Evolutionary conservation across 441 rosid species (phyloP), one percentile per base, ranked within the genome.

Genomic region (Erysimum pusillum): DNA sequence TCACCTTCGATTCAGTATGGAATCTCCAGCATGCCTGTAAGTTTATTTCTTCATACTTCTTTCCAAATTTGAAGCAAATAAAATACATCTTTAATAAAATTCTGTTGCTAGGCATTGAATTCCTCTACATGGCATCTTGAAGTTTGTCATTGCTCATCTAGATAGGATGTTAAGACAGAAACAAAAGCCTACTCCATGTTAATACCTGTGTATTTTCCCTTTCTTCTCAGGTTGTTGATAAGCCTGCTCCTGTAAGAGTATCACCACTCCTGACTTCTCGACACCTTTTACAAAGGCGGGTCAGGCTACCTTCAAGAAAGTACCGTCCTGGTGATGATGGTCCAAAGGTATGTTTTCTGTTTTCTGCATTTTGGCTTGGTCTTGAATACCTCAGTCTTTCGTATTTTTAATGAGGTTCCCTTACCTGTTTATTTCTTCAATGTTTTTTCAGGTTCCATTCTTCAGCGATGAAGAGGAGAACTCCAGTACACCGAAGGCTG

Each of bases 11-110:
- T 94, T 71, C 98, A 94, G 80, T 96, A 91, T 77, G 99, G 99
- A 77, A 94, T 94, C 80, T 91, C 99, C 42, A 90, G 88, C 86
- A 78, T 94, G 91, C 96, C 99, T 60, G 98, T 96, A 85, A 85
- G 80, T 76, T 61, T 75, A 25, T 64, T 17, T 56, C 28, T 15
- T 49, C 28, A 36, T 17, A 8, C 4, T 38, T 63, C 5, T 38
- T 6, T 10, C 17, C 10, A 73, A 39, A 17, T 41, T 44, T n/a
- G 15, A 48, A 66, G 60, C 42, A 36, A 28, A 18, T 38, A 52
- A 45, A 49, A 28, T 48, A 45, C 15, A 8, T 67, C 46, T 36
- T 20, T 39, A 11, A 35, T 36, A 41, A 25, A 14, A 38, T 49
- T 68, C 1, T 14, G 18, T 25, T 35, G 31, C 31, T 52, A 32